A percentile compares a stretch with the other conserved stretches of the same genome.
These are phyloP conservation scores for Lineolata rhizophorae DNA, from an alignment of 495 filamentous ascomycete genomes.

Conservation along the genomic window DNA sequence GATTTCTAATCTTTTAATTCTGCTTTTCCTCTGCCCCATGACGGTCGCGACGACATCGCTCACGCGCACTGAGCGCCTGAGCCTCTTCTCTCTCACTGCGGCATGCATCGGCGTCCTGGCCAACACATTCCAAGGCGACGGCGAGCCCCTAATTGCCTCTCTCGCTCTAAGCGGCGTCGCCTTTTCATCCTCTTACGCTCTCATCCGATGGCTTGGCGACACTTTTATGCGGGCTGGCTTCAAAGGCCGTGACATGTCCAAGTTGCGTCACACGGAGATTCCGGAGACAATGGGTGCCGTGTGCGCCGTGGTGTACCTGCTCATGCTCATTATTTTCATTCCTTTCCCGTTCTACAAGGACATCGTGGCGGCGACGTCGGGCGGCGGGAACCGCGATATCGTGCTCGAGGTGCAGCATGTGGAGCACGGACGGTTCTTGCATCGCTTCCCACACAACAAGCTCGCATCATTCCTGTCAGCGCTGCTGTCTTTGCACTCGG, in stretches of 20 bases:
- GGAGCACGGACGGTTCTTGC: slow-evolving; percentile 57
- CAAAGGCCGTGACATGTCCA: slow-evolving; percentile 81
- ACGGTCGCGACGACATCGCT: slow-evolving; percentile 21
- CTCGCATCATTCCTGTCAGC: slow-evolving; percentile 90
- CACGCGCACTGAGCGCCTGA: slow-evolving; percentile 43
- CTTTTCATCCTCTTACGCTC: slow-evolving; percentile 53
- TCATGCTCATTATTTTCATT: slow-evolving; percentile 73
- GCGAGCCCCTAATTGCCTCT: slow-evolving; percentile 73
- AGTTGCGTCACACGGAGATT: slow-evolving; percentile 32
- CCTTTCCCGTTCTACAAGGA: slow-evolving; percentile 97
- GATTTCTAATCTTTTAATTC: too few relatives aligned
- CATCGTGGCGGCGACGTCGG: slow-evolving; percentile 86
- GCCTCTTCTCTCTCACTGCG: slow-evolving; percentile 43
- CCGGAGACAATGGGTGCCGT: slow-evolving; percentile 97
- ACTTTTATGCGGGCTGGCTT: slow-evolving; percentile 74
- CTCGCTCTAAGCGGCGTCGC: slow-evolving; percentile 69
- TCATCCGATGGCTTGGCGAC: slow-evolving; percentile 88
- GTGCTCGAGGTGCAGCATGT: slow-evolving; percentile 34
- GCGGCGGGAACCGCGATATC: slow-evolving; percentile 76
- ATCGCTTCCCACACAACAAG: slow-evolving; percentile 87
- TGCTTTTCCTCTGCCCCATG: too few relatives aligned
- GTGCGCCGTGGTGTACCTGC: slow-evolving; percentile 77
- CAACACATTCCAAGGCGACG: slow-evolving; percentile 68
- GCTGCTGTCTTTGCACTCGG: slow-evolving; percentile 70
- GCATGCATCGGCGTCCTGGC: slow-evolving; percentile 51